phyloP scores from a whole-genome alignment of 2,329 filamentous ascomycete genomes.

The Colletotrichum tabaci region DNA sequence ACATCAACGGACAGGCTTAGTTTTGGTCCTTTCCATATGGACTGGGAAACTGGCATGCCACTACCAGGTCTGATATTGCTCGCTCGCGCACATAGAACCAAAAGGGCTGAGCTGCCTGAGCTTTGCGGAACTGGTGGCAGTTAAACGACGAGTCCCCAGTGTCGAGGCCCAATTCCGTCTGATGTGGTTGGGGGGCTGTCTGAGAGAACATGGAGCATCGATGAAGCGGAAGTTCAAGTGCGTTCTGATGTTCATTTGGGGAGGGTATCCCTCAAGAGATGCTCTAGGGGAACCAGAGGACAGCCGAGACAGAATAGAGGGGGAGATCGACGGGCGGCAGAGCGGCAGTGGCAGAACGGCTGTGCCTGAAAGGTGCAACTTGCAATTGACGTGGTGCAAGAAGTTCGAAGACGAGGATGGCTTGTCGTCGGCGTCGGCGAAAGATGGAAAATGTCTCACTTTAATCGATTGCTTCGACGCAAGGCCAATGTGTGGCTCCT shows the following conservation, averaged over 20 bases:
- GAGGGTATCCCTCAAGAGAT: constrained; percentile 2
- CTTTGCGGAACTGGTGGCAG: constrained; percentile 4
- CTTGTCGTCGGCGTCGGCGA: constrained; percentile 19
- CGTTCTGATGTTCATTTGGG: constrained; percentile 12
- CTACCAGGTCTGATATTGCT: constrained; percentile 18
- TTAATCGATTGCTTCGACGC: constrained; percentile 24
- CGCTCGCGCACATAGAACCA: constrained; percentile 11
- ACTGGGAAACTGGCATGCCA: constrained; percentile 11
- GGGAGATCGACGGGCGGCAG: background rate
- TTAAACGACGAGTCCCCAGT: constrained; percentile 22
- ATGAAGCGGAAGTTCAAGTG: constrained; percentile 8
- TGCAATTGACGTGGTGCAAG: constrained; percentile 18
- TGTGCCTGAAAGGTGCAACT: background rate
- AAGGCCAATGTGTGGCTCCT: constrained; percentile 18
- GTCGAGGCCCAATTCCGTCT: constrained; percentile 12
- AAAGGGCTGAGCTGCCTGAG: constrained; percentile 23
- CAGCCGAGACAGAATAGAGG: constrained; percentile 3
- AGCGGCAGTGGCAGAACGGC: background rate
- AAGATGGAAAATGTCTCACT: constrained; percentile 36
- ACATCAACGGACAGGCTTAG: constrained; percentile 10
- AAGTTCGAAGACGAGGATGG: constrained; percentile 26
- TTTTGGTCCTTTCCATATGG: constrained; percentile 15
- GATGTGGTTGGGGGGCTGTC: constrained; percentile 10
- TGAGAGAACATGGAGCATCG: constrained; percentile 12
- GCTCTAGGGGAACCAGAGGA: constrained; percentile 15